Conservation (phyloP, 2,329 filamentous ascomycete species). For the Sarocladium kiliense region DNA sequence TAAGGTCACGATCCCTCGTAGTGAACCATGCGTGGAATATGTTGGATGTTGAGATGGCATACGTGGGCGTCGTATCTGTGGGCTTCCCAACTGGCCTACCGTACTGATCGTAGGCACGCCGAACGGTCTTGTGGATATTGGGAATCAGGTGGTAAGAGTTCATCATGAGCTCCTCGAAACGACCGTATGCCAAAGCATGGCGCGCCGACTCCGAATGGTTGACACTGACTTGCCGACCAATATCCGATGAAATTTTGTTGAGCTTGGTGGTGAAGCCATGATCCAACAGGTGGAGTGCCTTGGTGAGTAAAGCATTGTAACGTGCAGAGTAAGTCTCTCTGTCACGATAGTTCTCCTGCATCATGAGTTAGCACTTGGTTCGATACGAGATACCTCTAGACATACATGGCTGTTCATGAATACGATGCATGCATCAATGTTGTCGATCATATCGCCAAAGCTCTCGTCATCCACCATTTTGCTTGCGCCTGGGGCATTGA, state of each 20-base stretch:
- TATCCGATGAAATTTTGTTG: conserved; percentile 49
- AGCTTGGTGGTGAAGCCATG: conserved; percentile 49
- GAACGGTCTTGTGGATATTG: conserved; percentile 49
- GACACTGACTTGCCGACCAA: conserved; percentile 46
- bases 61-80: conserved; percentile 32
- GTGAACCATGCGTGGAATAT: conserved; percentile 50
- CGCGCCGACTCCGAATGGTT: conserved; percentile 55
- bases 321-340: conserved; percentile 81
- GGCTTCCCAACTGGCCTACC: conserved; percentile 40
- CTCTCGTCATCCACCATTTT: conserved; percentile 78
- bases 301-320: conserved; percentile 74
- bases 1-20: conserved; percentile 48
- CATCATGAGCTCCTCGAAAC: conserved; percentile 53
- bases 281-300: conserved; percentile 57
- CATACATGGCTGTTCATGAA: conserved; percentile 86
- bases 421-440: conserved; percentile 82
- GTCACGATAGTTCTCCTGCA: conserved; percentile 75
- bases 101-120: conserved; percentile 45
- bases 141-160: conserved; percentile 52
- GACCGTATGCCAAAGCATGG: conserved; percentile 55
- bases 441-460: conserved; percentile 82
- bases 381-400: conserved; percentile 3
- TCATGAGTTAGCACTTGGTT: neutral
- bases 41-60: conserved; percentile 48
- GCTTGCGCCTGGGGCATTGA: conserved; percentile 88